These are phyloP conservation scores for Elaeis guineensis DNA, from an alignment of 176 grass and related monocot genomes.

Conservation along the genomic window DNA sequence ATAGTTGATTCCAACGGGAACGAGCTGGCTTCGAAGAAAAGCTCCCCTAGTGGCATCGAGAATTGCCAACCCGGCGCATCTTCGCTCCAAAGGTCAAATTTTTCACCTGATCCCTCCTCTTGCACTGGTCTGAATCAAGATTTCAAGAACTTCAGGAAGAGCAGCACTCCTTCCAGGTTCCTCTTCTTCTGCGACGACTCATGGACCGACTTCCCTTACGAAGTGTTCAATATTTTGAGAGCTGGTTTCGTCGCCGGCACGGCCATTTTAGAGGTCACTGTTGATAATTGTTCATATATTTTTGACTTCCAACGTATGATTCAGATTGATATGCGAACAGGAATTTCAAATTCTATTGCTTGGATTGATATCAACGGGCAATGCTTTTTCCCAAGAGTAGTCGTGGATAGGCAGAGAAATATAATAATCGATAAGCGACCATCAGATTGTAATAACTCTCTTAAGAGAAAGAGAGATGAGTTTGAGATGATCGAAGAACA, in stretches of 20 bases:
- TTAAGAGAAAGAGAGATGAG: constrained; percentile 13
- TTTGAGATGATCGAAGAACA: constrained; percentile 34
- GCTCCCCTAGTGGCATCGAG: not conserved
- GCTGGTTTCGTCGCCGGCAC: constrained; percentile 1
- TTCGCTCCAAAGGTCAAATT: constrained; percentile 15
- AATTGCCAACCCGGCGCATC: not conserved
- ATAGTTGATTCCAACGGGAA: too few relatives aligned
- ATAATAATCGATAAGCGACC: not conserved
- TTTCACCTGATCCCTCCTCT: not conserved
- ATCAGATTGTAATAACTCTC: not conserved
- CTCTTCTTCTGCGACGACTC: not conserved
- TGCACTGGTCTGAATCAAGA: not conserved
- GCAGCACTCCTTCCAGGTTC: not conserved
- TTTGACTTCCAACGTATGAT: constrained; percentile 1
- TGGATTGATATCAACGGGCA: constrained; percentile 1
- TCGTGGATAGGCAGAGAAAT: not conserved
- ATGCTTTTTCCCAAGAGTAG: constrained; percentile 1
- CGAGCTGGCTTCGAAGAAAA: too few relatives aligned
- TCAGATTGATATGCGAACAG: not conserved
- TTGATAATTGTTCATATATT: not conserved
- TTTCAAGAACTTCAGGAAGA: constrained; percentile 1
- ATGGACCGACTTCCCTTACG: not conserved
- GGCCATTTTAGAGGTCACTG: not conserved
- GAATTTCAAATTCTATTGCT: not conserved
- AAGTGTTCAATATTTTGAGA: not conserved